Base-by-base conservation (phyloP, 2,329 filamentous ascomycete genomes). In the Trichoderma hamatum region DNA sequence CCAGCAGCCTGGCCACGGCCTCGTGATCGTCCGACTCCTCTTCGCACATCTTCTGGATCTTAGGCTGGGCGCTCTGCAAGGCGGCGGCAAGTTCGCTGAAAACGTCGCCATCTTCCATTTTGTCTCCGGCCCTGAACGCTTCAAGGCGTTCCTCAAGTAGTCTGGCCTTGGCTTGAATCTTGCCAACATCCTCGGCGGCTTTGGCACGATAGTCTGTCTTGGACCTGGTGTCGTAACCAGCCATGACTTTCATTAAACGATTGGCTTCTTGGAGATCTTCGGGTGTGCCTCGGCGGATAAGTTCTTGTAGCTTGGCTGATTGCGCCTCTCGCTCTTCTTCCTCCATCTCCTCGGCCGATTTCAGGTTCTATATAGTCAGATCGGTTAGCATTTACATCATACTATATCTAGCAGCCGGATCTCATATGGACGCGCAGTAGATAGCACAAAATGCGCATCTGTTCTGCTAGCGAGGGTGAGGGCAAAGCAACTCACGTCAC, bases 11-110 rank as follows among this genome's bases (percentile, higher is more conserved):
- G 54, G 94, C 92, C 6, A 99, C 96, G 5, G 96, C 96, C 82
- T 97, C 96, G 71, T 94, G 90, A 76, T 99, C 96, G 71, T 98
- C 95, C 13, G 94, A 97, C 77, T 99, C 96, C 80, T 99, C 96
- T 80, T 98, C 95, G 76, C 95, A 98, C 95, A 99, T 99, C 82
- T 93, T 97, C 78, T 98, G 95, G 72, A 99, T 98, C 83, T 99
- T 99, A 10, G 96, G 96, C 76, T 99, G 96, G 2, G 96, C 96
- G 76, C 92, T 97, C 78, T 93, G 92, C 56, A 99, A 85, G 11
- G 96, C 90, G 72, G 92, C 90, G 5, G 94, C 94, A 66, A 99
- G 86, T 83, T 99, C 96, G 84, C 94, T 87, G 73, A 89, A 90
- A 24, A 90, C 88, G 70, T 90, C 88, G 14, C 88, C 87, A 21